Conservation (phyloP, 352 stramenopile species). For the Phytophthora agathidicida region DNA sequence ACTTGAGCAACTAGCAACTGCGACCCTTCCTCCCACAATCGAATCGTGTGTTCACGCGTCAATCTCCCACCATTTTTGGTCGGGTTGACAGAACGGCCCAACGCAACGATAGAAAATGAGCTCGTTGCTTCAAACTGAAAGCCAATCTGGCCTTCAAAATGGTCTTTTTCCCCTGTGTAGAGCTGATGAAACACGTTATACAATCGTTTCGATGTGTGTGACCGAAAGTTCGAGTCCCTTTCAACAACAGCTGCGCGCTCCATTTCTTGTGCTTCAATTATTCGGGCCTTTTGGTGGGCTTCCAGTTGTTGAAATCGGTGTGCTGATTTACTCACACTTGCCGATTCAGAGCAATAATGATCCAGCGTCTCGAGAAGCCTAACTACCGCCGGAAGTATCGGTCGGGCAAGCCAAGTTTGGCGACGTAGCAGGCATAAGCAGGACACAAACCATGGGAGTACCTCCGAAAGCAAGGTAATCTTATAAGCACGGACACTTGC, state of each 20-base stretch:
- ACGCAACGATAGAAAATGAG: slow-evolving; percentile 80
- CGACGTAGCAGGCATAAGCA: slow-evolving; percentile 82
- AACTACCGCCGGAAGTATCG: slow-evolving; percentile 69
- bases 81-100: slow-evolving; percentile 82
- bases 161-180: slow-evolving; percentile 89
- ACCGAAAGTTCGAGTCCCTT: slow-evolving; percentile 45
- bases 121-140: slow-evolving; percentile 90
- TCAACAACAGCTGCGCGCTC: slow-evolving; percentile 61
- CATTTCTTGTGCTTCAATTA: slow-evolving; percentile 70
- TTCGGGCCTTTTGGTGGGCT: slow-evolving; percentile 54
- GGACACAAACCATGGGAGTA: slow-evolving; percentile 82
- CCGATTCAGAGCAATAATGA: slow-evolving; percentile 74
- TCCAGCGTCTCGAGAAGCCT: slow-evolving; percentile 71
- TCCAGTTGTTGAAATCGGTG: slow-evolving; percentile 72
- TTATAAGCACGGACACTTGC: slow-evolving; percentile 45
- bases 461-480: slow-evolving; percentile 62
- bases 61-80: slow-evolving; percentile 64
- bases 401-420: slow-evolving; percentile 77
- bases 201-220: slow-evolving; percentile 70
- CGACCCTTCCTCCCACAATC: slow-evolving; percentile 85
- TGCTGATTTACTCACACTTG: slow-evolving; percentile 67
- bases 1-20: slow-evolving; percentile 71
- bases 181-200: slow-evolving; percentile 91
- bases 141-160: slow-evolving; percentile 90
- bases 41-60: slow-evolving; percentile 75